phyloP scores from a whole-genome alignment of 768 basidiomycete genomes.

The Chalciporus piperatus region DNA sequence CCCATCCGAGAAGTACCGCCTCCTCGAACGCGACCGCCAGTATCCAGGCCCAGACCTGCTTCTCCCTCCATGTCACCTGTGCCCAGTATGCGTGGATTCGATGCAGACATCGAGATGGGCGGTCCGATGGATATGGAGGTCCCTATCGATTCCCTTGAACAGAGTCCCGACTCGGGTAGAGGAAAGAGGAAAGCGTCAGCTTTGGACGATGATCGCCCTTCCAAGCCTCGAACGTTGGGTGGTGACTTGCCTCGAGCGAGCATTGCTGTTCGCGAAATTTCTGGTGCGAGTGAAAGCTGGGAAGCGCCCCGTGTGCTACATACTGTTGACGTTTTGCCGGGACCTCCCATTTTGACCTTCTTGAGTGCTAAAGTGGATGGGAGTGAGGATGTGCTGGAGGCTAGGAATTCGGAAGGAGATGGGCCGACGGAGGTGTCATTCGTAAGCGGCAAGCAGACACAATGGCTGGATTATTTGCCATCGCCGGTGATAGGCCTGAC shows the following conservation, averaged over 20 bases:
- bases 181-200: constrained; percentile 53
- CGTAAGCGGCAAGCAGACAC: constrained; percentile 61
- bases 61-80: constrained; percentile 43
- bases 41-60: constrained; percentile 24
- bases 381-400: constrained; percentile 70
- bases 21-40: constrained; percentile 16
- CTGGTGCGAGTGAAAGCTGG: constrained; percentile 13
- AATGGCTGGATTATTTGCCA: constrained; percentile 89
- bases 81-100: constrained; percentile 50
- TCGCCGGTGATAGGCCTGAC: constrained; percentile 66
- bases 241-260: constrained; percentile 57
- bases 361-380: constrained; percentile 62
- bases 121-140: constrained; percentile 51
- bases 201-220: constrained; percentile 38
- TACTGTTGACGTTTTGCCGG: constrained; percentile 30
- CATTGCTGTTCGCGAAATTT: constrained; percentile 56
- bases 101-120: constrained; percentile 40
- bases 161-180: constrained; percentile 38
- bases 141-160: constrained; percentile 53
- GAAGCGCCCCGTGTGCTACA: constrained; percentile 21
- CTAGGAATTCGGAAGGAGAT: constrained; percentile 66
- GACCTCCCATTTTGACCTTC: constrained; percentile 60
- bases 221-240: constrained; percentile 59
- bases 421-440: constrained; percentile 68
- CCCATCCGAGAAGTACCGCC: constrained; percentile 11